These are phyloP conservation scores for Tulasnella sp. DNA, from an alignment of 768 basidiomycete genomes.

Conservation along the genomic window DNA sequence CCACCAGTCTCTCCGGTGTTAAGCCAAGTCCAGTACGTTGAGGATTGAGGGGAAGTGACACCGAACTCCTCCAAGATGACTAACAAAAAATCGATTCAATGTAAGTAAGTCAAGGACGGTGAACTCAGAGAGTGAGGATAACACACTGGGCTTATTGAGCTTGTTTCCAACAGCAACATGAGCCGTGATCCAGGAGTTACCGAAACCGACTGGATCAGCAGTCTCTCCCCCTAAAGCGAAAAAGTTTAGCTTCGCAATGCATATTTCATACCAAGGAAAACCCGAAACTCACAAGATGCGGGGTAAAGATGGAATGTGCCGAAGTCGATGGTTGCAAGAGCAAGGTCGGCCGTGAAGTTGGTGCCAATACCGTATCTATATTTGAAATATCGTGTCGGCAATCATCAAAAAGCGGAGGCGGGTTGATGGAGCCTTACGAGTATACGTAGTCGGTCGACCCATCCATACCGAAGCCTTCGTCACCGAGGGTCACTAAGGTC, in stretches of 20 bases:
- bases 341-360: slow-evolving; percentile 45
- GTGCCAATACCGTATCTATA: slow-evolving; percentile 24
- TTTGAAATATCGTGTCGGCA: background rate
- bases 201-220: background rate
- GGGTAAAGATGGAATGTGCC: slow-evolving; percentile 46
- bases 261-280: too few relatives aligned
- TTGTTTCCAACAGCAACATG: slow-evolving; percentile 43
- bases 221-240: background rate
- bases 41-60: slow-evolving; percentile 38
- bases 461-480: slow-evolving; percentile 51
- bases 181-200: slow-evolving; percentile 48
- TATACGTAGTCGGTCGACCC: slow-evolving; percentile 39
- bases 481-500: slow-evolving; percentile 39
- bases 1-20: background rate
- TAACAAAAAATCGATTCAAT: too few relatives aligned
- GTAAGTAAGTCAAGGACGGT: too few relatives aligned
- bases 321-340: slow-evolving; percentile 46
- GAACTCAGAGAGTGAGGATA: too few relatives aligned
- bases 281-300: too few relatives aligned
- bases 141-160: slow-evolving; percentile 48
- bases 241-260: too few relatives aligned
- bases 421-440: slow-evolving; percentile 32
- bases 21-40: slow-evolving; percentile 43
- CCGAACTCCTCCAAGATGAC: slow-evolving; percentile 57
- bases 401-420: too few relatives aligned